Base-by-base conservation (phyloP, 2,329 filamentous ascomycete species). In the Aspergillus neoniger region DNA sequence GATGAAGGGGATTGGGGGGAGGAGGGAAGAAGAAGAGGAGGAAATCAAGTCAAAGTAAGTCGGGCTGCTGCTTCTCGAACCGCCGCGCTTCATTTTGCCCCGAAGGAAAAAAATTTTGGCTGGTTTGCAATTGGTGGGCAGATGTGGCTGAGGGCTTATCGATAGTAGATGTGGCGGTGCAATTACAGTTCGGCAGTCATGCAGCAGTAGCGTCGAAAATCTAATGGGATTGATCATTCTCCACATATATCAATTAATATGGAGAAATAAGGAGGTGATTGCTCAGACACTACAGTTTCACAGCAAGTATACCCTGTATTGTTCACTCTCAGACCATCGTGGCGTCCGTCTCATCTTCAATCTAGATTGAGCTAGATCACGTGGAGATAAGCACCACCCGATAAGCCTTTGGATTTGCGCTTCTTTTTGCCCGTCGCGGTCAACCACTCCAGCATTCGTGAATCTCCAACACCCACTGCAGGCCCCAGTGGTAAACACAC, bases 61-160 rank as follows among this genome's bases (percentile, higher is more conserved):
- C 49, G 43, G 53, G 55, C 55, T 51, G 55, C 30, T 59, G 47
- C 47, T 50, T 50, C 25, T 50, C 47, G 25, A 44, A 44, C 57
- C 58, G 55, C 52, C 52, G 63, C 53, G 36, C 60, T 63, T 53
- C 44, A 41, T 57, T 60, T 63, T 50, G 57, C 53, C 52, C 57
- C 57, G 60, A 59, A 62, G 49, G 58, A 65, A 60, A 69, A 74
- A 71, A 67, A 63, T 70, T 74, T 73, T 73, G 69, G 66, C 69
- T 70, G 70, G 62, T 74, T 73, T 69, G 65, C 65, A 55, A 60
- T 63, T 63, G 61, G 64, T 56, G 63, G 62, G 63, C 58, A 58
- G 60, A 32, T 67, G 72, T 74, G 72, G 72, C 72, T 73, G 47
- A 65, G 67, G 68, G 68, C 67, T 74, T 74, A 74, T 74, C 72